Percentiles rank a stretch among this genome's conserved stretches.
Evolutionary conservation across 345 rosid species (phyloP).

Genomic region (Boechera stricta): DNA sequence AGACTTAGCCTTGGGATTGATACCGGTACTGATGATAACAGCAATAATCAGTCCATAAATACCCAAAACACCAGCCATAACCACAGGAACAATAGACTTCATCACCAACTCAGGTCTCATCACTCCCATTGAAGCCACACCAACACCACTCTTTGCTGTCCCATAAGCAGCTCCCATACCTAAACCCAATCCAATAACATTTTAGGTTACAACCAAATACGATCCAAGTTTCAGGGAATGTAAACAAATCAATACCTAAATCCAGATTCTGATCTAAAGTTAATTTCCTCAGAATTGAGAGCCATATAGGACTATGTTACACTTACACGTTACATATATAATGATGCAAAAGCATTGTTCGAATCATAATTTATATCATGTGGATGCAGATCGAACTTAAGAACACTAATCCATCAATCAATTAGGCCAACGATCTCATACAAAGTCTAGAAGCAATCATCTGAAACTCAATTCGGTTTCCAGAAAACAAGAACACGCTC

Average conservation of each 20-base stretch:
- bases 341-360: background rate
- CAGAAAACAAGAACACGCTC: background rate
- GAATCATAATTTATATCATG: constrained; percentile 1
- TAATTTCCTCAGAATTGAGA: no score
- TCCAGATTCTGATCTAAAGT: background rate
- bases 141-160: constrained; percentile 48
- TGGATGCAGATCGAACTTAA: constrained; percentile 21
- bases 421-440: background rate
- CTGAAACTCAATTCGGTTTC: background rate
- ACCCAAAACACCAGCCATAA: no score
- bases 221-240: background rate
- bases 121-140: constrained; percentile 51
- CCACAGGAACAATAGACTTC: constrained; percentile 26
- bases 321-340: background rate
- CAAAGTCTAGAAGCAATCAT: background rate
- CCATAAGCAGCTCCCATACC: constrained; percentile 54
- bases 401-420: background rate
- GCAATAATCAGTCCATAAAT: no score
- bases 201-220: background rate
- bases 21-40: no score
- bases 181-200: constrained; percentile 16
- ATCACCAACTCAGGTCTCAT: constrained; percentile 50
- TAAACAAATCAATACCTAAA: constrained; percentile 8
- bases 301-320: background rate
- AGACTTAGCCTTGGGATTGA: no score